These are phyloP conservation scores for Solanum appendiculatum DNA, from an alignment of 257 asterid genomes.

Conservation along the genomic window DNA sequence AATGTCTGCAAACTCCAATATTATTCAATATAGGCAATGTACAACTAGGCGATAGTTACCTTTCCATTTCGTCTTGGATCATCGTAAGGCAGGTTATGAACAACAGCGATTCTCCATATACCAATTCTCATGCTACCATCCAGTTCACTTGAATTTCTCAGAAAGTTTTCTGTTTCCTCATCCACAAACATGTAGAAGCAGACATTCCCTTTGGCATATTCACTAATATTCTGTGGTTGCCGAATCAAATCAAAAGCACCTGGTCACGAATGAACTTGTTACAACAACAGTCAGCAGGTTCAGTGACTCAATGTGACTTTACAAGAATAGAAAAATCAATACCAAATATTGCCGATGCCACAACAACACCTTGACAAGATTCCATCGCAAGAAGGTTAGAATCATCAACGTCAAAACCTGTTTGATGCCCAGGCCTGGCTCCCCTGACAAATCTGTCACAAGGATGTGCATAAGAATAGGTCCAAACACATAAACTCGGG, in stretches of 20 bases:
- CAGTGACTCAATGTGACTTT: neutral
- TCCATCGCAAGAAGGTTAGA: slow-evolving; percentile 80
- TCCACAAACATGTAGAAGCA: slow-evolving; percentile 93
- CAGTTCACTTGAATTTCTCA: slow-evolving; percentile 53
- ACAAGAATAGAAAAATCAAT: slow-evolving; percentile 8
- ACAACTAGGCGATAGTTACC: slow-evolving; percentile 25
- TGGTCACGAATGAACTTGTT: slow-evolving; percentile 20
- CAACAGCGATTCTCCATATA: slow-evolving; percentile 73
- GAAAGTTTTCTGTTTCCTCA: slow-evolving; percentile 49
- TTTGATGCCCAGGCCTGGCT: slow-evolving; percentile 59
- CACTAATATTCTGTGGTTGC: slow-evolving; percentile 77
- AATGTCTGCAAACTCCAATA: neutral
- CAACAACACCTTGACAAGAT: slow-evolving; percentile 71
- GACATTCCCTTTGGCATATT: slow-evolving; percentile 44
- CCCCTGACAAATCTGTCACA: slow-evolving; percentile 71
- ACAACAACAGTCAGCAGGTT: slow-evolving; percentile 8
- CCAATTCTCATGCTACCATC: slow-evolving; percentile 63
- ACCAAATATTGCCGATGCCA: slow-evolving; percentile 94
- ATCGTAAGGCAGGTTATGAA: slow-evolving; percentile 66
- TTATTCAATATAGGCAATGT: neutral
- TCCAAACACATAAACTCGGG: neutral
- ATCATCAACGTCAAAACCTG: slow-evolving; percentile 81
- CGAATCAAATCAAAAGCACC: slow-evolving; percentile 87
- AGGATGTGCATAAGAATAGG: neutral
- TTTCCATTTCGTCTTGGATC: slow-evolving; percentile 96